Conservation (phyloP, 208 protist genomes). For the Angomonas ambiguus region DNA sequence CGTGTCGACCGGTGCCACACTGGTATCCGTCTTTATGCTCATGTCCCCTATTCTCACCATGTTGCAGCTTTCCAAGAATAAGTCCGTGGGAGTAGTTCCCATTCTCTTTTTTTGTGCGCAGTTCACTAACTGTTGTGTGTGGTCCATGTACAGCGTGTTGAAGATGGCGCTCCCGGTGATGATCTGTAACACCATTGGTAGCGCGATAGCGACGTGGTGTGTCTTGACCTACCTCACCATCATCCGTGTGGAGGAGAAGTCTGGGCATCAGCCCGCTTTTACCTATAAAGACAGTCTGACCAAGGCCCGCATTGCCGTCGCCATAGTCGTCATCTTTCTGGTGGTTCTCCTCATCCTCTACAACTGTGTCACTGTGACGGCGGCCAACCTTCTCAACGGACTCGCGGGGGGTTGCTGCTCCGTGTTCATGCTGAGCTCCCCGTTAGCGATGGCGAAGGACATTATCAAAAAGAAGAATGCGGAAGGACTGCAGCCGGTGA, state of each 20-base stretch:
- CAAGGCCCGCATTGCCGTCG: conserved; percentile 10
- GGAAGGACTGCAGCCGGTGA: conserved; percentile 43
- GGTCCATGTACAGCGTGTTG: conserved; percentile 56
- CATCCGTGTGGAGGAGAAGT: conserved; percentile 40
- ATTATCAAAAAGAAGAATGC: conserved; percentile 65
- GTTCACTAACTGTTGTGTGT: conserved; percentile 56
- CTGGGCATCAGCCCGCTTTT: conserved; percentile 30
- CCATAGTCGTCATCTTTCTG: conserved; percentile 20
- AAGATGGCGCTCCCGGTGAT: conserved; percentile 27
- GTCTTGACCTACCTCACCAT: conserved; percentile 49
- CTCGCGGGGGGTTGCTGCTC: conserved; percentile 38
- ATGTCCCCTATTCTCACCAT: conserved; percentile 48
- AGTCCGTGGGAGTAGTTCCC: conserved; percentile 42
- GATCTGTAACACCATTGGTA: conserved; percentile 46
- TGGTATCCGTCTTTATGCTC: conserved; percentile 48
- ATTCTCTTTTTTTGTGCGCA: conserved; percentile 69
- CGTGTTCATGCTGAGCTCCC: conserved; percentile 67
- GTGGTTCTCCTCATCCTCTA: conserved; percentile 31
- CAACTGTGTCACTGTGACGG: conserved; percentile 15
- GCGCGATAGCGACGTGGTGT: conserved; percentile 45
- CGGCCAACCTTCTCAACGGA: conserved; percentile 33
- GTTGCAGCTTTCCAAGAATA: conserved; percentile 28
- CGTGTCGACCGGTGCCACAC: conserved; percentile 35
- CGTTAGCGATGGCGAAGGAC: conserved; percentile 40
- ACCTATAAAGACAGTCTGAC: conserved; percentile 28